phyloP scores from a whole-genome alignment of 176 grass and related monocot species.

The Neostapfia colusana region DNA sequence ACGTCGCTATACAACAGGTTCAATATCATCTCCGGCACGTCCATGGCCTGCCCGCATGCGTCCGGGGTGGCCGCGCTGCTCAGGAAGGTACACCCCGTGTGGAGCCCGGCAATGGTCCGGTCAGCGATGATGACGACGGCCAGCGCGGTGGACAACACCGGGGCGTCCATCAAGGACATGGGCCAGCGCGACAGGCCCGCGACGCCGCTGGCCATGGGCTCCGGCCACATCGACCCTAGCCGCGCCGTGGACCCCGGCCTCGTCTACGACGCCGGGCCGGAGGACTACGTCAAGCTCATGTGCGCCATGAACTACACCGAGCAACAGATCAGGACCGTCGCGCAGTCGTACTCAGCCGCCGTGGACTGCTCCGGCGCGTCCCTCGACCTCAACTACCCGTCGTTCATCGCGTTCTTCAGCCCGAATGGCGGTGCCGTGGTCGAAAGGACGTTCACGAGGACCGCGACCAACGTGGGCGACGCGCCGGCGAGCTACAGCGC shows the following conservation, averaged over 20 bases:
- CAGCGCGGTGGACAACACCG: conserved; percentile 53
- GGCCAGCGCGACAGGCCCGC: conserved; percentile 18
- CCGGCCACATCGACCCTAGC: conserved; percentile 66
- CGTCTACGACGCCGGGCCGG: conserved; percentile 62
- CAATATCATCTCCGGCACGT: conserved; percentile 78
- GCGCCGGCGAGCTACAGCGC: conserved; percentile 54
- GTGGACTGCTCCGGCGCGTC: conserved; percentile 56
- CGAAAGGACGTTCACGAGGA: conserved; percentile 50
- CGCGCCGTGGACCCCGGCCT: conserved; percentile 66
- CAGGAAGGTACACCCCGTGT: conserved; percentile 48
- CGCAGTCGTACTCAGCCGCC: conserved; percentile 13
- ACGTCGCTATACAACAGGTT: conserved; percentile 48
- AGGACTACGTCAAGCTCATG: conserved; percentile 63
- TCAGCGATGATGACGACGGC: conserved; percentile 90
- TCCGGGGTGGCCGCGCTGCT: conserved; percentile 64
- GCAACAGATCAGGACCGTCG: conserved; percentile 63
- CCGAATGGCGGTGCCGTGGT: neutral
- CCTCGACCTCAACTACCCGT: conserved; percentile 82
- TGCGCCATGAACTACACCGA: conserved; percentile 86
- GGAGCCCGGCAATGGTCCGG: conserved; percentile 66
- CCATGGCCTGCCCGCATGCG: conserved; percentile 79
- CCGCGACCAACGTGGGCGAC: conserved; percentile 61
- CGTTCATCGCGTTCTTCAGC: conserved; percentile 67
- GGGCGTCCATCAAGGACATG: conserved; percentile 61
- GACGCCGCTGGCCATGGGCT: conserved; percentile 64